These are phyloP conservation scores for Uronychia binucleata DNA, from an alignment of 73 alveolate species.

Conservation along the genomic window DNA sequence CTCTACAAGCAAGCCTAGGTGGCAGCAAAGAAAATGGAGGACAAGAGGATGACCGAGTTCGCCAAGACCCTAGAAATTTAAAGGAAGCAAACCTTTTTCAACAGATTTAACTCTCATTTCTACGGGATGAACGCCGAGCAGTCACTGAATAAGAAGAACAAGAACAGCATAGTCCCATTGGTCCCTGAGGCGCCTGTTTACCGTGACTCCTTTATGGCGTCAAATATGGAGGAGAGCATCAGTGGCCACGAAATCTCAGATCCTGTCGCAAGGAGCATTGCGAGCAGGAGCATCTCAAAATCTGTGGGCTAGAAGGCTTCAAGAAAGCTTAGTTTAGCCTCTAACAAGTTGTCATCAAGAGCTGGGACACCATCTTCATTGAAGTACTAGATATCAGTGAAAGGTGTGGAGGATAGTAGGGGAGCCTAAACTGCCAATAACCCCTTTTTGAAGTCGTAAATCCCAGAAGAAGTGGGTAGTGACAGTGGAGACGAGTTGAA, in stretches of 20 bases:
- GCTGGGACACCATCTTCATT: background rate
- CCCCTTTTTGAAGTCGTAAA: too few relatives aligned
- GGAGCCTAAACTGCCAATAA: background rate
- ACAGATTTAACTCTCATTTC: background rate
- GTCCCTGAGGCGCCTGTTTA: background rate
- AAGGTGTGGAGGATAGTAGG: background rate
- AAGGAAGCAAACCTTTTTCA: background rate
- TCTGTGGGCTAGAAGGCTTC: background rate
- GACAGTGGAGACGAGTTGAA: background rate
- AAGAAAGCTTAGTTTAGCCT: background rate
- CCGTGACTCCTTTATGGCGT: background rate
- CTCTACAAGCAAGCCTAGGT: slow-evolving; percentile 70
- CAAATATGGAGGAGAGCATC: background rate
- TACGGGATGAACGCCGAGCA: background rate
- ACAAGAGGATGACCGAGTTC: background rate
- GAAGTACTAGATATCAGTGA: background rate
- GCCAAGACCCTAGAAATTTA: background rate
- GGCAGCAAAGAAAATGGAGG: slow-evolving; percentile 5
- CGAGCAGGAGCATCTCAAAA: background rate
- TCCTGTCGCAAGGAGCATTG: background rate
- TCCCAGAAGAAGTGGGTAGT: background rate
- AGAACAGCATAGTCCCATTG: background rate
- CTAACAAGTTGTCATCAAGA: background rate
- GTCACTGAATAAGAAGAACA: background rate
- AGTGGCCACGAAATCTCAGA: background rate